Percentiles rank a stretch among this genome's conserved stretches.
Conservation (phyloP, 2,329 filamentous ascomycete species). For the Venturia asperata region DNA sequence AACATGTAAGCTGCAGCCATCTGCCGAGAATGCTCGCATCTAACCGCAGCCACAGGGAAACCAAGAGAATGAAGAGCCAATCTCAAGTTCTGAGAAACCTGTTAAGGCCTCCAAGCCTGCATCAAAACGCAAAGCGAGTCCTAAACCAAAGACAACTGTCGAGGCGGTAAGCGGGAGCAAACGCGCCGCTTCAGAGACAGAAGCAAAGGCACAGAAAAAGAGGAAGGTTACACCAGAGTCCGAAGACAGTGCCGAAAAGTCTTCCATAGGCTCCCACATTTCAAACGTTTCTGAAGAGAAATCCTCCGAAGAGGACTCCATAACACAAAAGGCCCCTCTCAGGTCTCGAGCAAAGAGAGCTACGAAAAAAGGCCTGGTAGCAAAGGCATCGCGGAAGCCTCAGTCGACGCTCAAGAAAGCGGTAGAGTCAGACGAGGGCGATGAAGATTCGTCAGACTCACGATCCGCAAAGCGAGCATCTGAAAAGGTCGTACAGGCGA, state of each 20-base stretch:
- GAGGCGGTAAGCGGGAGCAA: constrained; percentile 23
- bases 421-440: constrained; percentile 7
- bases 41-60: constrained; percentile 18
- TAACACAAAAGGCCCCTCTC: background rate
- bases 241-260: constrained; percentile 20
- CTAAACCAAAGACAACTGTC: background rate
- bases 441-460: constrained; percentile 3
- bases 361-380: background rate
- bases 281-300: background rate
- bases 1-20: constrained; percentile 37
- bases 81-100: constrained; percentile 21
- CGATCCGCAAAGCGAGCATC: background rate
- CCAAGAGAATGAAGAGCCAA: background rate
- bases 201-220: constrained; percentile 19
- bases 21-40: constrained; percentile 27
- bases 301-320: background rate
- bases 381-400: constrained; percentile 6
- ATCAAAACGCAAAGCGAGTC: constrained; percentile 19
- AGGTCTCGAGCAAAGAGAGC: background rate
- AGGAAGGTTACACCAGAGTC: constrained; percentile 8
- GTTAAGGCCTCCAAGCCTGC: constrained; percentile 26
- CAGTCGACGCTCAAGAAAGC: background rate
- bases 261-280: constrained; percentile 3
- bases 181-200: constrained; percentile 23
- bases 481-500: background rate